These are phyloP conservation scores for Eleusine indica DNA, from an alignment of 176 grass and related monocot species.

Conservation along the genomic window DNA sequence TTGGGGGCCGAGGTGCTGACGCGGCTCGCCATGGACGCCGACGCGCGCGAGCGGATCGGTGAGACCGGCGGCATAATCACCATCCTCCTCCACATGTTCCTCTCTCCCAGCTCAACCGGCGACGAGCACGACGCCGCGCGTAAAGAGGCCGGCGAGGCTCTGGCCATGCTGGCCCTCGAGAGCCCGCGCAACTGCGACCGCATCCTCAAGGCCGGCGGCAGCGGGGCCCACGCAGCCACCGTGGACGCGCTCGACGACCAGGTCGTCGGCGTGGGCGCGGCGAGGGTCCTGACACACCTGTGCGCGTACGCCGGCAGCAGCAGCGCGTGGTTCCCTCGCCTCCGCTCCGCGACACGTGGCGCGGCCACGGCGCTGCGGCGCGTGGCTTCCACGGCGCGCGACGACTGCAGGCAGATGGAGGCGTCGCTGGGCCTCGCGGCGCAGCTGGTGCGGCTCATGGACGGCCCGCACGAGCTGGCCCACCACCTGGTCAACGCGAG, in stretches of 20 bases:
- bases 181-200: conserved; percentile 64
- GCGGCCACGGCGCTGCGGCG: conserved; percentile 23
- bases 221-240: background rate
- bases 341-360: conserved; percentile 44
- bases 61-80: conserved; percentile 62
- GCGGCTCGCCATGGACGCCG: conserved; percentile 71
- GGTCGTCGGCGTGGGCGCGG: conserved; percentile 17
- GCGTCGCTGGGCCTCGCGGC: conserved; percentile 53
- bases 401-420: conserved; percentile 44
- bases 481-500: conserved; percentile 25
- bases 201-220: conserved; percentile 41
- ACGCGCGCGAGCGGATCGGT: conserved; percentile 65
- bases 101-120: conserved; percentile 10
- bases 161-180: conserved; percentile 76
- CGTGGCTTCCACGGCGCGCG: conserved; percentile 17
- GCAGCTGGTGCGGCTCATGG: conserved; percentile 50
- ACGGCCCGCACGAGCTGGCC: conserved; percentile 27
- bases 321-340: conserved; percentile 9
- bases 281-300: conserved; percentile 70
- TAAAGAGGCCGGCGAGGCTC: conserved; percentile 73
- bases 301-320: conserved; percentile 41
- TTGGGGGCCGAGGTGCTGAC: conserved; percentile 66
- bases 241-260: conserved; percentile 47
- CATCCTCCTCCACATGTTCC: conserved; percentile 69
- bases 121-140: conserved; percentile 24